These are phyloP conservation scores for Exophiala spinifera DNA, from an alignment of 2,329 filamentous ascomycete genomes.

Conservation along the genomic window DNA sequence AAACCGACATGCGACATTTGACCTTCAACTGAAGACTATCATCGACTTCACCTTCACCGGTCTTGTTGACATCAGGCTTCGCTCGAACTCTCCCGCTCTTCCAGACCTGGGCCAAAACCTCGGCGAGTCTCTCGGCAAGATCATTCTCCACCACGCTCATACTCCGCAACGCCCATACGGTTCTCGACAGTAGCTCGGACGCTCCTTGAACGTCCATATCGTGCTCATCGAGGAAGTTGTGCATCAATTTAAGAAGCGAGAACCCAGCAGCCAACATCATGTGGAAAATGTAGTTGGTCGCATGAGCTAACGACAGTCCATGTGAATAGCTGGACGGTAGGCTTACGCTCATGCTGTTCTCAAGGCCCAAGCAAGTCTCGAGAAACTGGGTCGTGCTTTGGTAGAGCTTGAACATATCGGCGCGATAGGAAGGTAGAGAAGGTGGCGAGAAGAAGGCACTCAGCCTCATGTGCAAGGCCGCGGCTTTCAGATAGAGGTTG, in stretches of 20 bases:
- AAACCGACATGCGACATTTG: slow-evolving; percentile 65
- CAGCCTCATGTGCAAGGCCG: slow-evolving; percentile 47
- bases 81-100: slow-evolving; percentile 43
- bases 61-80: slow-evolving; percentile 29
- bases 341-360: slow-evolving; percentile 37
- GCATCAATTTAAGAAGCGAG: slow-evolving; percentile 62
- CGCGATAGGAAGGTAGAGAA: slow-evolving; percentile 44
- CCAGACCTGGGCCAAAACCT: slow-evolving; percentile 66
- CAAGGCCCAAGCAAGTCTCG: slow-evolving; percentile 45
- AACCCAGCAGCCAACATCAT: slow-evolving; percentile 65
- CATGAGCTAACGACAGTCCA: slow-evolving; percentile 48
- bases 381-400: slow-evolving; percentile 47
- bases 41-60: slow-evolving; percentile 21
- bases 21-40: slow-evolving; percentile 59
- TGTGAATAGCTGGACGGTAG: slow-evolving; percentile 29
- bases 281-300: slow-evolving; percentile 64
- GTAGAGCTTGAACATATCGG: slow-evolving; percentile 46
- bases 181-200: slow-evolving; percentile 56
- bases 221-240: slow-evolving; percentile 60
- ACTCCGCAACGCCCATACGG: slow-evolving; percentile 57
- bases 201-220: slow-evolving; percentile 49
- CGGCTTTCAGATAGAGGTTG: slow-evolving; percentile 46
- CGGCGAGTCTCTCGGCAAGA: slow-evolving; percentile 60
- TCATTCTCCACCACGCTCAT: slow-evolving; percentile 63
- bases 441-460: slow-evolving; percentile 51